phyloP scores from a whole-genome alignment of 441 rosid genomes.

The Corymbia citriodora region DNA sequence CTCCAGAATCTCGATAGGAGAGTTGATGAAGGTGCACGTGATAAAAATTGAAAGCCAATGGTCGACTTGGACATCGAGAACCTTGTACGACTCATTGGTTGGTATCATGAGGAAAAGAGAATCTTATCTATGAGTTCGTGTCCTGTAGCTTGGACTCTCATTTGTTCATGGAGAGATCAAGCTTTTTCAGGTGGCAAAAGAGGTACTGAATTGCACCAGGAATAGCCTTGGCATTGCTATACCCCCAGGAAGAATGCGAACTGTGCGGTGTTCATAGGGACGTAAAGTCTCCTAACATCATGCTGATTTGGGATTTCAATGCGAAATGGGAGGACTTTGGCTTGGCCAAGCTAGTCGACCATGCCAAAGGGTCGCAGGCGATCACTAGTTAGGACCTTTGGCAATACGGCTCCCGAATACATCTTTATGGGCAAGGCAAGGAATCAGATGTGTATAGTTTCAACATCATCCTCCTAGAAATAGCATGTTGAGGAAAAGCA shows the following conservation, averaged over 20 bases:
- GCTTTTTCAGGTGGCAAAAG: background rate
- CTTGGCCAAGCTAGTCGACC: background rate
- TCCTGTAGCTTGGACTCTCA: background rate
- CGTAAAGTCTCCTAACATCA: background rate
- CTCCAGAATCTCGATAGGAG: background rate
- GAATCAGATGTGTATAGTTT: background rate
- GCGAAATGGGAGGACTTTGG: background rate
- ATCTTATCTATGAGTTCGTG: background rate
- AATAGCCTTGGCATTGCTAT: background rate
- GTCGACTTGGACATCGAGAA: fast-evolving
- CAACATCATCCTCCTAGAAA: background rate
- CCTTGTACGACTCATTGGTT: background rate
- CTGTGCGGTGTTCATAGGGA: fast-evolving
- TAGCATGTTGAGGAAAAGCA: background rate
- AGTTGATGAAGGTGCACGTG: background rate
- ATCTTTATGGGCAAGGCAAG: background rate
- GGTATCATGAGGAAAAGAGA: background rate
- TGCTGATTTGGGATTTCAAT: background rate
- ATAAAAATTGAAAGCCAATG: fast-evolving
- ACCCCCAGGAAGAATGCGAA: background rate
- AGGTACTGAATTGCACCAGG: background rate
- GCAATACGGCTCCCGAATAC: background rate
- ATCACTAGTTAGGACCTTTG: background rate
- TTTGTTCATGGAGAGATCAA: background rate
- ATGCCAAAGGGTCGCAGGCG: background rate